Percentiles rank a stretch among this genome's conserved stretches.
Conservation (phyloP, 352 stramenopile species). For the Phytophthora hybrid region DNA sequence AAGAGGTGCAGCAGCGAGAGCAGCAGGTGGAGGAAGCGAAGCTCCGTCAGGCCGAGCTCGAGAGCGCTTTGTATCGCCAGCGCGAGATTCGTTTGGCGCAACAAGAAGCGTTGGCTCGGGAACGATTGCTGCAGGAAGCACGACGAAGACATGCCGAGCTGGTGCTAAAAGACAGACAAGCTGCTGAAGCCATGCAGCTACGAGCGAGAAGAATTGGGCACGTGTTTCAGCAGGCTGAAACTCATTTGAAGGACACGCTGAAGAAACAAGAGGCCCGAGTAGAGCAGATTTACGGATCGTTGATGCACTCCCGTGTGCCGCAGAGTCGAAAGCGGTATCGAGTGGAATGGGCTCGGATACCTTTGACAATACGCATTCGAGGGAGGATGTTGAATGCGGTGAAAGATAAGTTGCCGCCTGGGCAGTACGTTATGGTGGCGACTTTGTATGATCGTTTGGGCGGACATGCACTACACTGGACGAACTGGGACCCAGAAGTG, state of each 20-base stretch:
- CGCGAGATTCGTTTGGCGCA: constrained; percentile 56
- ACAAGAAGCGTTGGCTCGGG: constrained; percentile 48
- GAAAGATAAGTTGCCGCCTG: constrained; percentile 85
- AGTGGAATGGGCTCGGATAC: constrained; percentile 78
- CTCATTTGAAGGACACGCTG: constrained; percentile 63
- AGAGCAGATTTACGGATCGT: constrained; percentile 62
- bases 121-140: constrained; percentile 53
- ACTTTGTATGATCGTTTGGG: constrained; percentile 90
- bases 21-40: constrained; percentile 63
- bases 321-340: constrained; percentile 62
- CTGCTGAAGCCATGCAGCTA: constrained; percentile 49
- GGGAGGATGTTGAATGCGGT: constrained; percentile 73
- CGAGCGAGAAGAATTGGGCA: constrained; percentile 63
- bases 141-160: constrained; percentile 50
- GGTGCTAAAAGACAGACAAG: constrained; percentile 53
- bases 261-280: constrained; percentile 72
- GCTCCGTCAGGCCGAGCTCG: constrained; percentile 56
- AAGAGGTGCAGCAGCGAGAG: constrained; percentile 70
- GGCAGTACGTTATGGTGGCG: constrained; percentile 82
- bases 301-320: constrained; percentile 50
- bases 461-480: constrained; percentile 83
- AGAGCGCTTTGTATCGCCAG: constrained; percentile 58
- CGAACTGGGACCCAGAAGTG: constrained; percentile 62
- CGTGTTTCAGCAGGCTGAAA: constrained; percentile 80
- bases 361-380: constrained; percentile 76